Evolutionary conservation across 2,329 filamentous ascomycete genomes (phyloP).

Genomic region (Arthrobotrys sinensis): DNA sequence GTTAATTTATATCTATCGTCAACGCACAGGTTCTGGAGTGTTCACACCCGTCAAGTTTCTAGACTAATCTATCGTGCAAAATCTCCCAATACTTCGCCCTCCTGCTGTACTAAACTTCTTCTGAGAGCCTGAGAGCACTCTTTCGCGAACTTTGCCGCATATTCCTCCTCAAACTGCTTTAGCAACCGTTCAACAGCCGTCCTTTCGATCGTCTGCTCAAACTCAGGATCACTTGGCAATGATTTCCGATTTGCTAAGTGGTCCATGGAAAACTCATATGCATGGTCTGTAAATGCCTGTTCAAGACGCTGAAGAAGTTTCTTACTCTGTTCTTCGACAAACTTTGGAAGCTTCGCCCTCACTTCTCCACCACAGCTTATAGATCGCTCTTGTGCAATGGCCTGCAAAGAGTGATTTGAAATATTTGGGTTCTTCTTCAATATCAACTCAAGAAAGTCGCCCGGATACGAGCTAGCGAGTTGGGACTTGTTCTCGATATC

Average conservation of each 20-base stretch:
- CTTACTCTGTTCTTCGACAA: constrained; percentile 17
- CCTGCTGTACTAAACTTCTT: background rate
- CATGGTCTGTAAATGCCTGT: background rate
- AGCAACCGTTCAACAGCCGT: background rate
- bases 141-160: background rate
- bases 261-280: background rate
- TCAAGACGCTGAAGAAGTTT: background rate
- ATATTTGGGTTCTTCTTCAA: constrained; percentile 5
- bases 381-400: background rate
- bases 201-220: constrained; percentile 1
- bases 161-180: background rate
- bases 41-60: too few relatives aligned
- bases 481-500: background rate
- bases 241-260: background rate
- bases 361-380: background rate
- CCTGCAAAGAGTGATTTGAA: background rate
- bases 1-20: too few relatives aligned
- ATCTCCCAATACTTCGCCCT: background rate
- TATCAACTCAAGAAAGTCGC: constrained; percentile 2
- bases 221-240: background rate
- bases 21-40: too few relatives aligned
- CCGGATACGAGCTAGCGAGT: background rate
- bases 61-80: background rate
- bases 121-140: constrained; percentile 4
- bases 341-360: background rate